Conservation (phyloP, 2,329 filamentous ascomycete species). For the Rhynchosporium secalis region DNA sequence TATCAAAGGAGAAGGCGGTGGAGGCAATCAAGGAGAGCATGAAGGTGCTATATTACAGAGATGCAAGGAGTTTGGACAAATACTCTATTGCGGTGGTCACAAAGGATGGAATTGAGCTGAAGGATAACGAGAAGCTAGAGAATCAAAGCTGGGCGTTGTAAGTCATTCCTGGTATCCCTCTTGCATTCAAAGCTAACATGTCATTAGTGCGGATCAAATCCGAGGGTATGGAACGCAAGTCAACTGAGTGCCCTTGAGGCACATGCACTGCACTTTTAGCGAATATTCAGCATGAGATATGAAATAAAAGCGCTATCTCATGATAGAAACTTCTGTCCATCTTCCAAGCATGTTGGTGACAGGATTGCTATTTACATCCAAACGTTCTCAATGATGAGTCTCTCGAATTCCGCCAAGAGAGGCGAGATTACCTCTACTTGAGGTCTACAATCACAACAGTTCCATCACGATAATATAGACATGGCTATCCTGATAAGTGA, state of each 20-base stretch:
- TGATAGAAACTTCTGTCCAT: background rate
- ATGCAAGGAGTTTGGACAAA: conserved; percentile 86
- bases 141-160: conserved; percentile 93
- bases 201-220: conserved; percentile 72
- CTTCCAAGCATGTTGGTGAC: background rate
- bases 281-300: conserved; percentile 33
- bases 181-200: conserved; percentile 26
- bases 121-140: conserved; percentile 85
- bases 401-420: too few relatives aligned
- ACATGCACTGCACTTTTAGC: conserved; percentile 37
- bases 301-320: conserved; percentile 11
- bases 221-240: conserved; percentile 90
- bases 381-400: background rate
- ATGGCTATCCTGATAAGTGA: too few relatives aligned
- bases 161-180: conserved; percentile 19
- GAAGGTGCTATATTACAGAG: conserved; percentile 97
- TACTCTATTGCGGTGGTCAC: conserved; percentile 92
- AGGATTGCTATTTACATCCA: background rate
- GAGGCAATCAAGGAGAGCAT: conserved; percentile 86
- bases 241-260: conserved; percentile 40
- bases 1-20: conserved; percentile 78
- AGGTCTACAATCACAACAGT: too few relatives aligned
- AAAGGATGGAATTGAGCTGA: conserved; percentile 82
- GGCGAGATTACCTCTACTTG: too few relatives aligned
- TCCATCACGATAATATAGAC: too few relatives aligned